Base-by-base conservation (phyloP, 768 basidiomycete genomes). In the Candolleomyces eurysporus region DNA sequence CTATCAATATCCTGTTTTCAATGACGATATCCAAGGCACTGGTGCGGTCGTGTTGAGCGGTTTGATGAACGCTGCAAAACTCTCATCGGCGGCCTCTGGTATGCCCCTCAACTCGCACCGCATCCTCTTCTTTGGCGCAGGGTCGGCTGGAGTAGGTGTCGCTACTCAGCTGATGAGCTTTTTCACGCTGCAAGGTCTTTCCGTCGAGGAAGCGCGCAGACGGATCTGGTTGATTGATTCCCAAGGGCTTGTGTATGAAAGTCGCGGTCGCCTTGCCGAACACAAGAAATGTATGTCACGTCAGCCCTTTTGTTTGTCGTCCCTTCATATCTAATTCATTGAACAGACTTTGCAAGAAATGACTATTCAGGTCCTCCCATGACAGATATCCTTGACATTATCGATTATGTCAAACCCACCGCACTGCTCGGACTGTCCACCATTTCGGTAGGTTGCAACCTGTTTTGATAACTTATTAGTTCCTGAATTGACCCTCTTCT, bases 111-210 rank as follows among this genome's bases (percentile, higher is more conserved):
- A 78, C 39, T 84, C 87, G 32, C 95, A 96, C 69, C 85, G 87
- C 43, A 92, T 97, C 67, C 84, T 96, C 48, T 96, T 98, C 82
- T 88, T 93, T 58, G 96, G 96, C 17, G 93, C 95, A 4, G 96
- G 96, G 5, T 91, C 89, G 26, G 92, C 93, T 2, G 95, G 94
- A 63, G 91, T 97, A 57, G 96, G 95, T 50, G 95, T 98, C 49
- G 95, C 90, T 60, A 87, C 84, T 76, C 94, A 96, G 72, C 77
- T 93, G 56, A 84, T 88, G 79, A 91, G 89, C 72, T 96, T 95
- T 82, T 94, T 95, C 81, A 92, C 84, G 42, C 75, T 92, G 63
- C 82, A 89, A 66, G 92, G 94, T 26, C 71, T 95, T 68, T 82
- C 84, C 5, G 80, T 85, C 66, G 85, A 94, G 63, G 85, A 95